Base-by-base conservation (phyloP, 805 yeast species). In the Yarrowia keelungensis region DNA sequence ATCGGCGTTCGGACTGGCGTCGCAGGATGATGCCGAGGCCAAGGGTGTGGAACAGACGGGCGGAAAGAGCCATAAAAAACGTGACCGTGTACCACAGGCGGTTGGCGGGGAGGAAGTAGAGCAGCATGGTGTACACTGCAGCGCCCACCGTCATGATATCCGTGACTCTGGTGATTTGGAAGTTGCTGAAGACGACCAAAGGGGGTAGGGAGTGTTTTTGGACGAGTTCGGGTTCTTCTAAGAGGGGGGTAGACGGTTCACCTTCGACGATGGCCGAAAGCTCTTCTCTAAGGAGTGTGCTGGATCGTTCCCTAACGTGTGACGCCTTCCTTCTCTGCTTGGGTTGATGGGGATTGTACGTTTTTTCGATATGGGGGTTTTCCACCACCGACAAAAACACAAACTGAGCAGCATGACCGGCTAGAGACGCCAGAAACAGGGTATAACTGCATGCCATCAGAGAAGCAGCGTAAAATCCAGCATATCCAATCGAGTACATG, bases 401-500 rank as follows among this genome's bases (percentile, higher is more conserved):
- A 83, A 91, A 90, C 76, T 91, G 97, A 68, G 85, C 80, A 67
- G 89, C 83, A 77, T 91, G 97, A 11, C 95, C 97, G 69, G 86
- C 77, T 15, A 90, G 79, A 0, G 96, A 90, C 39, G 89, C 88
- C 15, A 84, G 78, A 71, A 91, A 81, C 7, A 91, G 87, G 9
- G 88, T 83, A 74, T 90, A 89, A 32, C 91, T 87, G 71, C 90
- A 88, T 5, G 93, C 83, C 73, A 91, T 87, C 71, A 91, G 80
- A 0, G 94, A 92, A 74, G 90, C 85, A 0, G 97, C 97, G 75
- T 91, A 91, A 79, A 89, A 91, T 0, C 97, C 97, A 68, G 91
- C 85, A 75, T 91, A 91, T 8, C 97, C 97, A 69, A 91, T 89
- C 0, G 96, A 89, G 77, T 91, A 91, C 97, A 91, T 91, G 67